Evolutionary conservation across 257 asterid species (phyloP), one percentile per base, ranked within the genome.

Genomic region (Catharanthus roseus): DNA sequence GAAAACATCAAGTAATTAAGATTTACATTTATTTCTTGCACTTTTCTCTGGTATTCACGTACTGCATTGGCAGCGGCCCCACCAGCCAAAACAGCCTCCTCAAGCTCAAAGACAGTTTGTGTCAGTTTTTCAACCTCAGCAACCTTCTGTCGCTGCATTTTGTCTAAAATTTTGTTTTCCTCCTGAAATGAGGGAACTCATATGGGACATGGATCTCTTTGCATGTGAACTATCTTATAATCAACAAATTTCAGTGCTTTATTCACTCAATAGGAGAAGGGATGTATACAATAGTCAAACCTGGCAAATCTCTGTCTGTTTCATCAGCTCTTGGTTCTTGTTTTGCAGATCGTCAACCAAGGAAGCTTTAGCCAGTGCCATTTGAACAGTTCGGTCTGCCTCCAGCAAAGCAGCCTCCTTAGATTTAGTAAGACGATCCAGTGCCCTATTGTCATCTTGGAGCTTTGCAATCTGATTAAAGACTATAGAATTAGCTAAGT

Each of bases 41-140:
- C 84, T 86, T 89, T 88, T 44, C 90, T 75, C 77, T 92, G 90
- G 81, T 86, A 89, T 54, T 89, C 97, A 53, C 96, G 91, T 26
- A 92, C 93, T 68, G 96, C 96, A 83, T 92, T 92, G 47, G 97
- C 93, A 23, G 97, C 96, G 78, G 95, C 96, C 34, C 96, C 97
- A 72, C 97, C 96, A 51, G 96, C 92, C 83, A 92, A 83, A 78
- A 92, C 96, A 74, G 91, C 96, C 83, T 92, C 97, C 84, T 92
- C 97, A 58, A 92, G 96, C 77, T 91, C 96, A 71, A 79, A 87
- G 65, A 91, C 90, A 28, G 89, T 86, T 83, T 86, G 96, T 4
- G 89, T 87, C 68, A 91, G 88, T 85, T 86, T 91, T 80, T 89
- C 97, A 80, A 91, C 97, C 82, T 91, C 96, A 36, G 89, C 79